Evolutionary conservation across 345 rosid genomes (phyloP).

Genomic region (Hibiscus tridactylites): DNA sequence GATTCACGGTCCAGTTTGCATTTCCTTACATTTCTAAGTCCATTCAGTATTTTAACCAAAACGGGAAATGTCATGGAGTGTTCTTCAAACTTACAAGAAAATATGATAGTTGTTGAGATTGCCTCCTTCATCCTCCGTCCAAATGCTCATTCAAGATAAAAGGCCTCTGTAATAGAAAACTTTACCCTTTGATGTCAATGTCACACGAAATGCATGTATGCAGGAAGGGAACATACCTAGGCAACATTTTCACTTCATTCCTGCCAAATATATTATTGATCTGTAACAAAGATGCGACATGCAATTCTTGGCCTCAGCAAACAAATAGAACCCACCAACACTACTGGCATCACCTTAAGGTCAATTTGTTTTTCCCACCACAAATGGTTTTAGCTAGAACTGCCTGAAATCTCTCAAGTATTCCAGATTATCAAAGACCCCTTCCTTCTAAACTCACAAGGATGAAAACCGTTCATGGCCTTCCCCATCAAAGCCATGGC

Average conservation of each 20-base stretch:
- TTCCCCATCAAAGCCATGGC: slow-evolving; percentile 99
- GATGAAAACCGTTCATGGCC: slow-evolving; percentile 54
- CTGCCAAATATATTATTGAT: not conserved
- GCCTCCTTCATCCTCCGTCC: not conserved
- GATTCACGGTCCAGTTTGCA: not conserved
- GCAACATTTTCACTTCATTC: not conserved
- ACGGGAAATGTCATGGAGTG: not conserved
- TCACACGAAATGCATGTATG: not conserved
- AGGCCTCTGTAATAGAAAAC: not conserved
- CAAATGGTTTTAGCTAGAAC: not conserved
- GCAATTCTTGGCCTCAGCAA: not conserved
- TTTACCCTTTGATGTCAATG: not conserved
- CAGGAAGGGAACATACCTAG: not conserved
- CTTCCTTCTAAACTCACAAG: slow-evolving; percentile 43
- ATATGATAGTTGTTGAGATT: not conserved
- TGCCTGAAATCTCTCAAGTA: slow-evolving; percentile 15
- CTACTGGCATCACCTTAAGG: not conserved
- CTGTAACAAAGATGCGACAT: not conserved
- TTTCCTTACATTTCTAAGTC: not conserved
- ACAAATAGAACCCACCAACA: not conserved
- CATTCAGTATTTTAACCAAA: not conserved
- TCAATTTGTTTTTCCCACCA: not conserved
- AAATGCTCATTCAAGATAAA: not conserved
- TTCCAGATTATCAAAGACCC: slow-evolving; percentile 64
- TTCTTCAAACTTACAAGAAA: slow-evolving; percentile 3